Evolutionary conservation across 2,329 filamentous ascomycete genomes (phyloP), one percentile per base, ranked within the genome.

Genomic region (Orbilia javanica): DNA sequence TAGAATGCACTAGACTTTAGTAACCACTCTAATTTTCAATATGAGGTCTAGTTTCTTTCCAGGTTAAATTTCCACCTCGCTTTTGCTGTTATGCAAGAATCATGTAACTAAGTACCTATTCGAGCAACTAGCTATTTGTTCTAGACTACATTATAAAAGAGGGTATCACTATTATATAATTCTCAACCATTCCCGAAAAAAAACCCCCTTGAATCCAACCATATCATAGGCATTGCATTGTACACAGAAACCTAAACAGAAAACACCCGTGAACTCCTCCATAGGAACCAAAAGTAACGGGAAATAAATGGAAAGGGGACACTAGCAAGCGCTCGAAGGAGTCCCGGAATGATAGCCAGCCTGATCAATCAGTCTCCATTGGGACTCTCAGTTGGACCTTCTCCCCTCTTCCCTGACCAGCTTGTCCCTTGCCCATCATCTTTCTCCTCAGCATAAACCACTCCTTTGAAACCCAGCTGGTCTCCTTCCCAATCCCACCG

Each of bases 391-490:
- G 25, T n/a, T 77, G 60, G 10, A 71, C 34, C 20, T 15, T 77
- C 31, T 66, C 29, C n/a, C 22, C 22, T 1, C 18, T 20, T n/a
- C 57, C n/a, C n/a, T n/a, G 60, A 25, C 34, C 66, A 31, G 27
- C 11, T 15, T 65, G 29, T 5, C 2, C 18, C 36, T 34, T 63
- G 27, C n/a, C 29, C 31, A 60, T 50, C 27, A 36, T 46, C 44
- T 36, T 77, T 13, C 27, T 70, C 66, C 55, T 60, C 27, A 20
- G 25, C 42, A 62, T 8, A 67, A 77, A 77, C 73, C 73, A 77
- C 22, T 77, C 55, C 52, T 67, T 77, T n/a, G 66, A 52, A 27
- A 77, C 73, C 73, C 73, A 77, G 31, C 73, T 77, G 15, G 73
- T 77, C 50, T 77, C 60, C 60, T 44, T 68, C 44, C 73, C 73